These are phyloP conservation scores for Linnemannia schmuckeri DNA, from an alignment of 192 early-diverging fungal genomes.

Conservation along the genomic window DNA sequence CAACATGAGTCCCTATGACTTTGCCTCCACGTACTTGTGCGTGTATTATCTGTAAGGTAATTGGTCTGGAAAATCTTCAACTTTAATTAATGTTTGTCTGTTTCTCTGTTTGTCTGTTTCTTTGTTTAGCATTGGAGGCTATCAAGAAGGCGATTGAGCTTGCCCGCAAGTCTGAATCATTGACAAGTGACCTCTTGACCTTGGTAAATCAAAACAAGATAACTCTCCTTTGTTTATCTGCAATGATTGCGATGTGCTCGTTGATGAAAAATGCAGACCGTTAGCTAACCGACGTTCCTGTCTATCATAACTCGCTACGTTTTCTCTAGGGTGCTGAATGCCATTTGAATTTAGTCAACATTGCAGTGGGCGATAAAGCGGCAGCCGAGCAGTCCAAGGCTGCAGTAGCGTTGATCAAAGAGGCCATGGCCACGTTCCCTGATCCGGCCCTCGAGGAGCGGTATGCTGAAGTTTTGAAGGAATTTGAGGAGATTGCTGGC, in stretches of 20 bases:
- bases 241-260: too few species aligned
- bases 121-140: constrained; percentile 33
- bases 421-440: constrained; percentile 43
- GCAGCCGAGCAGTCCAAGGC: constrained; percentile 44
- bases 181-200: constrained; percentile 47
- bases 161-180: constrained; percentile 25
- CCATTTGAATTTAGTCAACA: constrained; percentile 51
- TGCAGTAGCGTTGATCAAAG: constrained; percentile 52
- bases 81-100: background rate
- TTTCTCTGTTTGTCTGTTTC: background rate
- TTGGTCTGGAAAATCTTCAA: background rate
- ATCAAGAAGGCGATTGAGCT: constrained; percentile 47
- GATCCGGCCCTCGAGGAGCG: constrained; percentile 49
- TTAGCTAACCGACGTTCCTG: background rate
- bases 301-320: background rate
- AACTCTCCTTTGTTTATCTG: background rate
- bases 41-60: background rate
- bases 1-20: too few species aligned
- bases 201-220: constrained; percentile 22
- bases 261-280: background rate
- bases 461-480: constrained; percentile 42
- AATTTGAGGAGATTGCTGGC: constrained; percentile 52
- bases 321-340: constrained; percentile 46
- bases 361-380: constrained; percentile 51
- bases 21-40: background rate